These are phyloP conservation scores for Chaetoceros muelleri DNA, from an alignment of 108 stramenopile species.

Conservation along the genomic window DNA sequence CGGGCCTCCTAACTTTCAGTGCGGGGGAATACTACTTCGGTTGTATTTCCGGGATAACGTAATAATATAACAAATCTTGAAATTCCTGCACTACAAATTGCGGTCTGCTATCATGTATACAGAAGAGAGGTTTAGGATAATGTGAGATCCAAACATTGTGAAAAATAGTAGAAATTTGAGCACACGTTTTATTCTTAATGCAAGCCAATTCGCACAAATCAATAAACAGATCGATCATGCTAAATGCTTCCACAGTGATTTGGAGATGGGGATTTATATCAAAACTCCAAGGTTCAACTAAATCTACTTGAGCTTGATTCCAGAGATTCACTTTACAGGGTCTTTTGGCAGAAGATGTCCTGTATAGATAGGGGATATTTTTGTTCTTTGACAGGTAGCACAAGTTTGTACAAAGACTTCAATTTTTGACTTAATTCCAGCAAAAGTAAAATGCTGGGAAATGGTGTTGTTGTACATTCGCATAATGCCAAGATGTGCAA, in stretches of 20 bases:
- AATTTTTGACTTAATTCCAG: not conserved
- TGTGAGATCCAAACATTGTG: constrained; percentile 21
- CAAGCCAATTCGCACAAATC: constrained; percentile 29
- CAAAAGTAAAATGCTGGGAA: constrained; percentile 1
- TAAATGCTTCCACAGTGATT: no score
- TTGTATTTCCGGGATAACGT: no score
- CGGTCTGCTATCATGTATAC: no score
- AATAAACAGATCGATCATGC: constrained; percentile 30
- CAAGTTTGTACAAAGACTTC: constrained; percentile 1
- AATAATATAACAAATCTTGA: no score
- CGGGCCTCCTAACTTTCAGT: no score
- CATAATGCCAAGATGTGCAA: constrained; percentile 16
- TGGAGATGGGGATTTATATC: no score
- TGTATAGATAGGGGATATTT: constrained; percentile 7
- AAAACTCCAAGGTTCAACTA: constrained; percentile 30
- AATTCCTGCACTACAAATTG: no score
- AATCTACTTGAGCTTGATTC: constrained; percentile 18
- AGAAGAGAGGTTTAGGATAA: constrained; percentile 19
- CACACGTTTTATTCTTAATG: constrained; percentile 15
- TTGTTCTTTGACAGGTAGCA: constrained; percentile 10
- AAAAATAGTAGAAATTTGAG: constrained; percentile 3
- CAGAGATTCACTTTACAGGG: constrained; percentile 9
- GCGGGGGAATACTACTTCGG: no score
- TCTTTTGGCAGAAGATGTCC: constrained; percentile 13
- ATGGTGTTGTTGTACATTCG: constrained; percentile 12